Evolutionary conservation across 2,329 filamentous ascomycete genomes (phyloP).

Genomic region (Juglanconis juglandina): DNA sequence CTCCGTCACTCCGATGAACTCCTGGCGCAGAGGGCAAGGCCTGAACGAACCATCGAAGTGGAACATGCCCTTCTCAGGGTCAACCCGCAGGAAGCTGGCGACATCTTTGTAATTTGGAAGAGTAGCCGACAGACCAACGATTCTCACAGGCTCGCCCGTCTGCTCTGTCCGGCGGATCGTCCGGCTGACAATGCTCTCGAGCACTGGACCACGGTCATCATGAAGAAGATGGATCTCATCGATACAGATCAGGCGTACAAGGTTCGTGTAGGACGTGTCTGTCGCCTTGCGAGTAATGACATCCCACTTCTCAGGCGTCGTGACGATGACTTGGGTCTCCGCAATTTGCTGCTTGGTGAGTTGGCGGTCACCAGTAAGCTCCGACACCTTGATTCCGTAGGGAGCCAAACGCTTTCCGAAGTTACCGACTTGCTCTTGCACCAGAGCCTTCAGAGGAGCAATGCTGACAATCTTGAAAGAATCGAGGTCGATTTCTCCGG

Average conservation of each 20-base stretch:
- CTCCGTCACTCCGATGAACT: slow-evolving; percentile 95
- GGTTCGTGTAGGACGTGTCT: slow-evolving; percentile 91
- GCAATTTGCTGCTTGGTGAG: slow-evolving; percentile 98
- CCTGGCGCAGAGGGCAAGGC: slow-evolving; percentile 90
- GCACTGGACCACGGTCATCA: slow-evolving; percentile 91
- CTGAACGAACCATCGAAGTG: slow-evolving; percentile 94
- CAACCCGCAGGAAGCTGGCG: slow-evolving; percentile 88
- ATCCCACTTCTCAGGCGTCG: slow-evolving; percentile 98
- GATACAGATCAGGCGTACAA: slow-evolving; percentile 94
- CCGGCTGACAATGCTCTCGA: slow-evolving; percentile 94
- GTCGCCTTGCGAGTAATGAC: slow-evolving; percentile 98
- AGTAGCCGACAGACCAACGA: slow-evolving; percentile 90
- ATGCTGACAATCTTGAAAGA: slow-evolving; percentile 99
- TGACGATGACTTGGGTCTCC: slow-evolving; percentile 97
- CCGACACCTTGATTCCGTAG: slow-evolving; percentile 89
- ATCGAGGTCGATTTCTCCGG: slow-evolving; percentile 92
- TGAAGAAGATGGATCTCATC: slow-evolving; percentile 98
- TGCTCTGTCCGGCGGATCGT: slow-evolving; percentile 92
- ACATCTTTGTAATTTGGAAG: slow-evolving; percentile 96
- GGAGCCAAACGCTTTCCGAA: slow-evolving; percentile 87
- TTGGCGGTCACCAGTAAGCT: slow-evolving; percentile 94
- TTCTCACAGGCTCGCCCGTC: slow-evolving; percentile 85
- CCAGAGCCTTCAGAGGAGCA: slow-evolving; percentile 88
- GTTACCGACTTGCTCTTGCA: slow-evolving; percentile 97
- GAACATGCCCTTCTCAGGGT: slow-evolving; percentile 80